Conservation (phyloP, 331 rosid genomes). For the Rosa hybrid region DNA sequence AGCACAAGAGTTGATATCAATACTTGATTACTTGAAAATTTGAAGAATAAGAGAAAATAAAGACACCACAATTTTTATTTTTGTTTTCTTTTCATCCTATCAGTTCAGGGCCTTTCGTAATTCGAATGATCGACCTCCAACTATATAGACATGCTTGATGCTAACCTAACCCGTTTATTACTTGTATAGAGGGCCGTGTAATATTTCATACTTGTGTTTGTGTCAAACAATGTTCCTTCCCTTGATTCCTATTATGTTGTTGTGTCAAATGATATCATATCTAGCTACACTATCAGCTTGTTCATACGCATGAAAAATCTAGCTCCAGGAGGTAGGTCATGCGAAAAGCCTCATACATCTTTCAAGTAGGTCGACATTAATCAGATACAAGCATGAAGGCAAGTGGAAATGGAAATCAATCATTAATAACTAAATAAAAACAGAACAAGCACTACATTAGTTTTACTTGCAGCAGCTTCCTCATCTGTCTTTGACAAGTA, state of each 20-base stretch:
- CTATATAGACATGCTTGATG: neutral
- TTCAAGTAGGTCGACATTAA: neutral
- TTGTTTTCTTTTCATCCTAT: too few species aligned
- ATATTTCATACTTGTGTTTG: too few species aligned
- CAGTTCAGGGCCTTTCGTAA: neutral
- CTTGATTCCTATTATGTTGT: too few species aligned
- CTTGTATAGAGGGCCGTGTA: neutral
- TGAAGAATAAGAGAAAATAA: too few species aligned
- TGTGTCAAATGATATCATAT: neutral
- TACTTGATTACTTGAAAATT: too few species aligned
- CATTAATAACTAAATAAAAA: too few species aligned
- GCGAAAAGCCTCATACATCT: neutral
- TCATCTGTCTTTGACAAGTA: neutral
- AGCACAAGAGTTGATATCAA: too few species aligned
- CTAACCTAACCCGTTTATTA: neutral
- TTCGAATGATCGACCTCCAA: neutral
- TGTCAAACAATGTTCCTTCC: too few species aligned
- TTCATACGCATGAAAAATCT: neutral
- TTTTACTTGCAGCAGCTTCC: neutral
- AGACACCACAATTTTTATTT: neutral
- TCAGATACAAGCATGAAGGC: neutral
- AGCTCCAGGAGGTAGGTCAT: neutral
- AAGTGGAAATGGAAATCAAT: neutral
- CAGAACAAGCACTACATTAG: neutral
- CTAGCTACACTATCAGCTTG: neutral